phyloP scores from a whole-genome alignment of 2,329 filamentous ascomycete genomes.

The Thelonectria blattea region DNA sequence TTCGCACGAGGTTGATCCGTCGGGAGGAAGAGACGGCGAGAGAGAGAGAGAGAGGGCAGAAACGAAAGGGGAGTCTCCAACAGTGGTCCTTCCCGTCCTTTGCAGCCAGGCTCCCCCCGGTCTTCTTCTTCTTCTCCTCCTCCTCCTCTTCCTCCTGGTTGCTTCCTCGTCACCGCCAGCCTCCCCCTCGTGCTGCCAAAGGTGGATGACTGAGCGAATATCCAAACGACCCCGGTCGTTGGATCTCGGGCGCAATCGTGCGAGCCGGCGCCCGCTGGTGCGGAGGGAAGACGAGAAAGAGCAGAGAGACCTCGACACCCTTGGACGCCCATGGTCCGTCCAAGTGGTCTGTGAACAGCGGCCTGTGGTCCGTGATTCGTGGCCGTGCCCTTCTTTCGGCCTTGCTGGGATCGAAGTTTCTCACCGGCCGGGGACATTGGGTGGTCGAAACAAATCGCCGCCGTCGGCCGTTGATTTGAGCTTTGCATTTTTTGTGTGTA shows the following conservation, averaged over 20 bases:
- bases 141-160: no score
- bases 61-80: neutral
- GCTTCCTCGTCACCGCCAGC: slow-evolving; percentile 30
- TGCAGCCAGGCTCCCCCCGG: slow-evolving; percentile 22
- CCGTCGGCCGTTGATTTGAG: slow-evolving; percentile 15
- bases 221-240: slow-evolving; percentile 33
- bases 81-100: slow-evolving; percentile 10
- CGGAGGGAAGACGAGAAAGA: slow-evolving; percentile 22
- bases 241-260: slow-evolving; percentile 32
- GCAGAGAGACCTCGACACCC: slow-evolving; percentile 18
- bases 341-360: slow-evolving; percentile 3
- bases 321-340: slow-evolving; percentile 13
- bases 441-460: slow-evolving; percentile 25
- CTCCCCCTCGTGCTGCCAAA: slow-evolving; percentile 17
- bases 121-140: neutral
- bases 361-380: slow-evolving; percentile 28
- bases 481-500: slow-evolving; percentile 6
- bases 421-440: neutral
- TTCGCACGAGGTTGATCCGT: neutral
- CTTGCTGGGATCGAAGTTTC: slow-evolving; percentile 9
- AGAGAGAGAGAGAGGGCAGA: neutral
- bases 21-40: neutral
- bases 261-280: slow-evolving; percentile 36
- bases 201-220: slow-evolving; percentile 32
- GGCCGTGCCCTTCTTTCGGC: slow-evolving; percentile 25